Conservation (phyloP, 2,329 filamentous ascomycete species). For the Aquanectria penicillioides region DNA sequence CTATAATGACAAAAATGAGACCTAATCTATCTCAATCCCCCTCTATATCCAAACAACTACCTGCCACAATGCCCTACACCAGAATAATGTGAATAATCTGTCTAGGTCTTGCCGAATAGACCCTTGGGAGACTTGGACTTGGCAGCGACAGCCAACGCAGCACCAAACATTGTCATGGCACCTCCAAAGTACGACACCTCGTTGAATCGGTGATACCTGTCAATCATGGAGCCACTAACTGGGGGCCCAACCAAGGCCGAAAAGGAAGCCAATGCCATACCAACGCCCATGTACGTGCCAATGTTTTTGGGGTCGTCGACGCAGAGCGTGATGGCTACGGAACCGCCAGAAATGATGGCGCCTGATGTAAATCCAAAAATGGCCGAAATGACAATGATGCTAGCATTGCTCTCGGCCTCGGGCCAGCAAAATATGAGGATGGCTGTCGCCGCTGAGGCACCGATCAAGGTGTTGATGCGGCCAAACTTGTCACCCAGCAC, state of each 20-base stretch:
- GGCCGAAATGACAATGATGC: conserved; percentile 48
- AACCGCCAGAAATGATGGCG: conserved; percentile 55
- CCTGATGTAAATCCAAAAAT: conserved; percentile 53
- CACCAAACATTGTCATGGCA: conserved; percentile 35
- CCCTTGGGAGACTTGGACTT: conserved; percentile 31
- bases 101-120: conserved; percentile 31
- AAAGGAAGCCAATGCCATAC: conserved; percentile 54
- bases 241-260: conserved; percentile 54
- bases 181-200: conserved; percentile 37
- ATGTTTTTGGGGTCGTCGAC: conserved; percentile 45
- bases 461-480: conserved; percentile 58
- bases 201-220: conserved; percentile 44
- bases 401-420: conserved; percentile 40
- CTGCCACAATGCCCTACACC: too few relatives aligned
- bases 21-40: too few relatives aligned
- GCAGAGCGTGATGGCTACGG: conserved; percentile 53
- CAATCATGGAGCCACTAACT: conserved; percentile 45
- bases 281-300: conserved; percentile 66
- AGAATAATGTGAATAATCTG: too few relatives aligned
- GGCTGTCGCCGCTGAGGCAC: conserved; percentile 11
- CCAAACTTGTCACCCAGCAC: conserved; percentile 67
- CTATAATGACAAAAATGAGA: too few relatives aligned
- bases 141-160: conserved; percentile 19
- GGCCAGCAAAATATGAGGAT: conserved; percentile 45
- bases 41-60: too few relatives aligned